Base-by-base conservation (phyloP, 305 asterid species). In the Solanum hybrid region DNA sequence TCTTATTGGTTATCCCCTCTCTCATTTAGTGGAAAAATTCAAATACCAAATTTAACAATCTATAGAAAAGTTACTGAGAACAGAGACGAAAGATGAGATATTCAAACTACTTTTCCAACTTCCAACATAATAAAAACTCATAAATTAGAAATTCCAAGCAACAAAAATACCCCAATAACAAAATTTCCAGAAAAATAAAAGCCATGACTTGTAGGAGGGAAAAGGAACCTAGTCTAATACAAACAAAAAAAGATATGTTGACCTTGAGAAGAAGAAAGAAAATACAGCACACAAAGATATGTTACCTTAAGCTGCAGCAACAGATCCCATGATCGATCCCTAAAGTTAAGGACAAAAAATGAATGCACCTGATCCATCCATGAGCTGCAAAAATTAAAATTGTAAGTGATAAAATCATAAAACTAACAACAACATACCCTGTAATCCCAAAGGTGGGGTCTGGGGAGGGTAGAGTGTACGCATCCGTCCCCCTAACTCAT, bases 341-440 rank as follows among this genome's bases (percentile, higher is more conserved):
- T 92, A 80, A 87, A 86, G 91, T 92, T 88, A 79, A 92, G 96
- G 89, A 94, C 91, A 76, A 95, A 96, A 92, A 95, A 97, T 39
- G 37, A 92, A 91, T 82, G 91, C 91, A 95, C 97, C 92, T 94
- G 96, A 91, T 96, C 96, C 93, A 93, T 89, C 99, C 99, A 97
- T 93, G 92, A 93, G 79, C 99, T 97, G 91, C 76, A 91, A 82
- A 92, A 88, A 89, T 26, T 84, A 24, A 86, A 92, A 89, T 74
- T 33, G 86, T 90, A 89, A 92, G 86, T 86, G 88, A 78, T 74
- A 61, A 80, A 37, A 39, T 36, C 33, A 10, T 22, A 78, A 78
- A 78, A 78, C 18, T 78, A 78, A 78, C 36, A 71, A 28, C 78
- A 71, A 12, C 37, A 31, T 31, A 75, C n/a, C 37, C 1, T 75